These are phyloP conservation scores for Chrysosporium keratinophilum DNA, from an alignment of 2,329 filamentous ascomycete genomes.

Conservation along the genomic window DNA sequence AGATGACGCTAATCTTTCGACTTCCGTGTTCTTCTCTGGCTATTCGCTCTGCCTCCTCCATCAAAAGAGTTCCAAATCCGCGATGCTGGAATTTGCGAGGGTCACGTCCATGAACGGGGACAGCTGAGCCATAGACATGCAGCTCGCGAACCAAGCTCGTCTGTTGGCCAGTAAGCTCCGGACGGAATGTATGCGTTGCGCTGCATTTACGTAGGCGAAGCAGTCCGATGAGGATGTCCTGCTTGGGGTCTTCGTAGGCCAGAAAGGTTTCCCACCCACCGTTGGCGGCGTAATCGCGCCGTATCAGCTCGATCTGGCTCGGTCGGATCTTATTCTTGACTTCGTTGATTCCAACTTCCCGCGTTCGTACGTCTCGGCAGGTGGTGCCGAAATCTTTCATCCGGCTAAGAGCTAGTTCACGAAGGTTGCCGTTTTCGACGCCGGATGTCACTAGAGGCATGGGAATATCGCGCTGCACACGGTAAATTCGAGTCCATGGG, in stretches of 20 bases:
- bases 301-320: slow-evolving; percentile 88
- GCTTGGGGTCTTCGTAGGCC: slow-evolving; percentile 95
- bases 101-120: slow-evolving; percentile 92
- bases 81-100: slow-evolving; percentile 97
- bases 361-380: slow-evolving; percentile 88
- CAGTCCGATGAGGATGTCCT: slow-evolving; percentile 90
- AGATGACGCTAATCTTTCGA: slow-evolving; percentile 90
- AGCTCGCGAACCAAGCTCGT: slow-evolving; percentile 88
- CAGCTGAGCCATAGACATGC: slow-evolving; percentile 92
- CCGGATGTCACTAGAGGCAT: slow-evolving; percentile 99
- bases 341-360: slow-evolving; percentile 96
- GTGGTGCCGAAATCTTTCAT: slow-evolving; percentile 99
- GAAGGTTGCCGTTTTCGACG: slow-evolving; percentile 92
- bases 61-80: slow-evolving; percentile 86
- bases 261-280: slow-evolving; percentile 98
- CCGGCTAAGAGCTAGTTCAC: slow-evolving; percentile 83
- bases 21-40: slow-evolving; percentile 90
- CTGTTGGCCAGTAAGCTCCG: slow-evolving; percentile 73
- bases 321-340: slow-evolving; percentile 98
- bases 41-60: slow-evolving; percentile 96
- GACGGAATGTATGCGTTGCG: slow-evolving; percentile 79
- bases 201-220: slow-evolving; percentile 84
- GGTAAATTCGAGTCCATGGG: slow-evolving; percentile 97
- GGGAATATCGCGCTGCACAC: slow-evolving; percentile 96
- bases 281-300: slow-evolving; percentile 88